Base-by-base conservation (phyloP, 768 basidiomycete species). In the Boletus insuetus region DNA sequence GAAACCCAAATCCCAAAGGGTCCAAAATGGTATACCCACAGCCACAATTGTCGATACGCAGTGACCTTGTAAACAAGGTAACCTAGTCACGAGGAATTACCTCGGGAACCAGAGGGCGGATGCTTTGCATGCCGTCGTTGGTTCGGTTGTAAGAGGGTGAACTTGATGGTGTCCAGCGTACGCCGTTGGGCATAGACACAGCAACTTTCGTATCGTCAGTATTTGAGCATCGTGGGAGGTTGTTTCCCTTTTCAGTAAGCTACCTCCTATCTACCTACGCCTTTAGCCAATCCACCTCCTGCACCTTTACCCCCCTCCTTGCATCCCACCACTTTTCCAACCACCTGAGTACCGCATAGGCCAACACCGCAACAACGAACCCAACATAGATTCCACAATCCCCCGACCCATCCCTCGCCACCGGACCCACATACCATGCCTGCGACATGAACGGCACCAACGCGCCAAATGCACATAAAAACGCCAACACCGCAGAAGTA, bases 361-460 rank as follows among this genome's bases (percentile, higher is more conserved):
- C 17, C 22, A 75, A 35, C n/a, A 53, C 52, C 1, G 73, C 65
- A 1, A 70, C 68, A 26, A 66, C 66, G 43, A 73, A 77, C 16
- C 71, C 77, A 19, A 72, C 71, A 35, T 76, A 68, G 32, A 82
- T 68, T 0, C 77, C 80, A 38, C 82, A 76, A 53, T 82, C 81
- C 7, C 81, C 81, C 13, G 77, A 74, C 5, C 74, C 73, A 7
- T 54, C 50, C 24, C 47, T 63, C 22, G 81, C 81, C 34, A 82
- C 75, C 0, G 79, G 78, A 0, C 81, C 81, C 5, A 72, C 70
- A 56, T 75, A 82, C 79, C 79, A 82, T 39, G 66, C 79, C 43
- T 82, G 80, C 43, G 76, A 74, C 80, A 82, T 82, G 55, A 75
- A 77, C 12, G 77, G 73, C 6, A 81, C 66, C 40, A 78, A 62